phyloP scores from a whole-genome alignment of 345 rosid genomes.

The Salix koriyanagi region DNA sequence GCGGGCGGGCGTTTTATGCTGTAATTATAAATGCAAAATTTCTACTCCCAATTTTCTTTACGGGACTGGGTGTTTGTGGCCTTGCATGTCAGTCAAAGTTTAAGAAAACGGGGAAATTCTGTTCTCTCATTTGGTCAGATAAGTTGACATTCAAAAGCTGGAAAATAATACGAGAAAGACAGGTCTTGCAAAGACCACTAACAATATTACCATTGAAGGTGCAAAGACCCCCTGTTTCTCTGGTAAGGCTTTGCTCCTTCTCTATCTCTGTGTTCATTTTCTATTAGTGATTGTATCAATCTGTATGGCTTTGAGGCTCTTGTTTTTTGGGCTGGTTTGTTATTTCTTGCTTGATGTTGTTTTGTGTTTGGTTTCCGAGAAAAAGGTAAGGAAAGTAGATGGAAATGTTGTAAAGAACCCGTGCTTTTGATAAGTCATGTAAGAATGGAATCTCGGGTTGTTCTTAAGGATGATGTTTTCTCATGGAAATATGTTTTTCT shows the following conservation, averaged over 20 bases:
- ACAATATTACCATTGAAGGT: not conserved
- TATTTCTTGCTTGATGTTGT: not conserved
- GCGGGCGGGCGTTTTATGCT: not conserved
- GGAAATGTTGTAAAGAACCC: not conserved
- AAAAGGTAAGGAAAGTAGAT: not conserved
- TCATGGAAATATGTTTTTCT: no score
- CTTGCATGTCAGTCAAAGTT: not conserved
- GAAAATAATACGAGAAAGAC: not conserved
- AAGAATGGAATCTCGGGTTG: not conserved
- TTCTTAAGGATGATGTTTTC: no score
- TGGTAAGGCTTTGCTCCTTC: not conserved
- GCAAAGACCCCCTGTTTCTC: not conserved
- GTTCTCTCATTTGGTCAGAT: not conserved
- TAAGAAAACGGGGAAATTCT: not conserved
- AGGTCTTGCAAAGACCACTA: not conserved
- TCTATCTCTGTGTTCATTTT: not conserved
- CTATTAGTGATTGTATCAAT: not conserved
- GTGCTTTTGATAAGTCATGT: not conserved
- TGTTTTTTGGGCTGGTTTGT: not conserved
- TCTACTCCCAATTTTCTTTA: not conserved
- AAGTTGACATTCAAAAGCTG: not conserved
- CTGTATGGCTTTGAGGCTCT: no score
- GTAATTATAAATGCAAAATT: not conserved
- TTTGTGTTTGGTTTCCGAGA: slow-evolving; percentile 7
- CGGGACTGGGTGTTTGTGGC: not conserved